Conservation (phyloP, 2,329 filamentous ascomycete species). For the Coleophoma cylindrospora region DNA sequence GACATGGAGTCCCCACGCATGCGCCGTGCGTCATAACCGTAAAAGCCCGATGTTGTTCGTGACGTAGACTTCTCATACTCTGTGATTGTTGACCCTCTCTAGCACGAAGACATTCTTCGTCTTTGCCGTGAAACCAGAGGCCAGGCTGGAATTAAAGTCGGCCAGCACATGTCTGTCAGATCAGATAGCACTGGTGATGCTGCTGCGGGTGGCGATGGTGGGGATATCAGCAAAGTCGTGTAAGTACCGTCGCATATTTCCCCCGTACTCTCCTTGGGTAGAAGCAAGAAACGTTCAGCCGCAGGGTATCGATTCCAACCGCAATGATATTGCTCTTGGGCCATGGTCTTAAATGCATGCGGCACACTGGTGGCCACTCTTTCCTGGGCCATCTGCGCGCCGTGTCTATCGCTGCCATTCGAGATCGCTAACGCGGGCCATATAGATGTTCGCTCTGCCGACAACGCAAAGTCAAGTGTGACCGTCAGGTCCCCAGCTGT, state of each 20-base stretch:
- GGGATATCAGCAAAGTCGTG: conserved; percentile 7
- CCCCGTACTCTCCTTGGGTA: background rate
- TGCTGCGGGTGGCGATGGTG: background rate
- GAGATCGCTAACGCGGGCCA: conserved; percentile 6
- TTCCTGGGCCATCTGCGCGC: background rate
- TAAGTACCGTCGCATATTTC: conserved; percentile 1
- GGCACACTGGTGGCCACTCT: too few relatives aligned
- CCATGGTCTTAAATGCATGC: too few relatives aligned
- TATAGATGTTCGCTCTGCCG: conserved; percentile 19
- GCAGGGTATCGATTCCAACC: background rate
- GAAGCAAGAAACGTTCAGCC: background rate
- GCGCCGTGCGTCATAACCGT: too few relatives aligned
- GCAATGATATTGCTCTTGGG: background rate
- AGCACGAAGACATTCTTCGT: background rate
- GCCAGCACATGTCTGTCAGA: background rate
- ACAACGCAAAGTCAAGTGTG: conserved; percentile 25
- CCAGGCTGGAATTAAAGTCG: background rate
- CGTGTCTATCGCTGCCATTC: background rate
- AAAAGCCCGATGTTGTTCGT: too few relatives aligned
- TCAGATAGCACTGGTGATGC: conserved; percentile 2
- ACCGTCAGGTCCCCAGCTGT: conserved; percentile 19
- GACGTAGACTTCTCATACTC: too few relatives aligned
- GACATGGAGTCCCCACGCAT: too few relatives aligned
- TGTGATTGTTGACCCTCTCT: background rate
- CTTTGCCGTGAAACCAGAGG: background rate